phyloP scores from a whole-genome alignment of 1,139 yeast species.

The Yamadazyma epiphylla region DNA sequence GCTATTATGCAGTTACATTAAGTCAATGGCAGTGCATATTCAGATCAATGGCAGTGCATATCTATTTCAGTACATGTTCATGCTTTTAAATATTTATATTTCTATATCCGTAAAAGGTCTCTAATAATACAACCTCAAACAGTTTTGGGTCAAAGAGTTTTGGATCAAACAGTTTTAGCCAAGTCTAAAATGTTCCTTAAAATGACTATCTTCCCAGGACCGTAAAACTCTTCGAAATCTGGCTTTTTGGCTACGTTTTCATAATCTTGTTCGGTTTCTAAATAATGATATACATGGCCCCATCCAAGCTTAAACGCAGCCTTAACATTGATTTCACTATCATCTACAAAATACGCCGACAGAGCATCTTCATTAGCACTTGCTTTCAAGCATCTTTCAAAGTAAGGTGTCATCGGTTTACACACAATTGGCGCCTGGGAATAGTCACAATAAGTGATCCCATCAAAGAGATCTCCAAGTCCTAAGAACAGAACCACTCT shows the following conservation, averaged over 20 bases:
- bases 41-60: too few relatives aligned
- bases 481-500: constrained; percentile 77
- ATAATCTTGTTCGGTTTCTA: constrained; percentile 48
- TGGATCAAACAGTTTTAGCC: too few relatives aligned
- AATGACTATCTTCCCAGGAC: constrained; percentile 29
- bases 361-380: constrained; percentile 47
- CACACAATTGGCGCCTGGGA: constrained; percentile 63
- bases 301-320: constrained; percentile 52
- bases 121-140: too few relatives aligned
- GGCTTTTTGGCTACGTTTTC: constrained; percentile 21
- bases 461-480: constrained; percentile 86
- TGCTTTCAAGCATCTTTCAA: constrained; percentile 52
- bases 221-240: constrained; percentile 37
- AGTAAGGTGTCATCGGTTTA: constrained; percentile 70
- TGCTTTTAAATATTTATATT: too few relatives aligned
- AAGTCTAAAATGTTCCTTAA: constrained; percentile 30
- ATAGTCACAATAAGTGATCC: constrained; percentile 90
- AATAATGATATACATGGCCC: constrained; percentile 54
- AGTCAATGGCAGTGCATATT: too few relatives aligned
- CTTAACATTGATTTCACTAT: constrained; percentile 63
- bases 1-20: too few relatives aligned
- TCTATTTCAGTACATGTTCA: too few relatives aligned
- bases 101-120: too few relatives aligned
- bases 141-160: too few relatives aligned
- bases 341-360: constrained; percentile 68